Conservation (phyloP, 768 basidiomycete genomes). For the Russula olivacea region DNA sequence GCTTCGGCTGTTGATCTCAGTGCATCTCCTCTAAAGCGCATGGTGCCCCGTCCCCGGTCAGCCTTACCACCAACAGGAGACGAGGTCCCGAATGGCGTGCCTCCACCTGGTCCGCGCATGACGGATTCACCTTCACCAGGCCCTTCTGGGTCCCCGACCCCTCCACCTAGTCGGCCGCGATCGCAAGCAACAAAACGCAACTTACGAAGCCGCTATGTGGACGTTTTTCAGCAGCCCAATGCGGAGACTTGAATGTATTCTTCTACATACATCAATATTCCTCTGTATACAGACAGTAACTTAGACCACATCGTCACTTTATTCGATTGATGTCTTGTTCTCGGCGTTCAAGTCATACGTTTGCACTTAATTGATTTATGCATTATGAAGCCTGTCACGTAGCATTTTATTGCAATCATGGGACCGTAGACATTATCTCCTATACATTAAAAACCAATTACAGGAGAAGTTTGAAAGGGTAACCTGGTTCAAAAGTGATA, state of each 20-base stretch:
- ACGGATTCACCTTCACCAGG: slow-evolving; percentile 34
- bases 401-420: slow-evolving; percentile 15
- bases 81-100: slow-evolving; percentile 30
- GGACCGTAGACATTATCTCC: slow-evolving; percentile 23
- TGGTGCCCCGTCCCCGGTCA: slow-evolving; percentile 55
- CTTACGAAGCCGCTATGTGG: slow-evolving; percentile 80
- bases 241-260: slow-evolving; percentile 8
- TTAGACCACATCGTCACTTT: slow-evolving; percentile 7
- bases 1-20: slow-evolving; percentile 60
- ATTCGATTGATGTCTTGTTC: slow-evolving; percentile 2
- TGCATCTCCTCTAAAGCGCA: slow-evolving; percentile 46
- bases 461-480: slow-evolving; percentile 75
- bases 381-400: slow-evolving; percentile 5
- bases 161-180: slow-evolving; percentile 46
- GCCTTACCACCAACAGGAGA: slow-evolving; percentile 50
- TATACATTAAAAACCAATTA: slow-evolving; percentile 32
- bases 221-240: slow-evolving; percentile 63
- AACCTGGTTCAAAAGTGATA: slow-evolving; percentile 40
- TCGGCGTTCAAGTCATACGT: neutral
- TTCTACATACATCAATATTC: neutral
- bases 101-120: slow-evolving; percentile 30
- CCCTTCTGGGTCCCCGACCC: slow-evolving; percentile 38
- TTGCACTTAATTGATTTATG: slow-evolving; percentile 16
- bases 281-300: neutral
- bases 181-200: slow-evolving; percentile 70